A percentile compares a stretch with the other conserved stretches of the same genome.
These are phyloP conservation scores for Diutina siamensis DNA, from an alignment of 1,139 yeast species.

Conservation along the genomic window DNA sequence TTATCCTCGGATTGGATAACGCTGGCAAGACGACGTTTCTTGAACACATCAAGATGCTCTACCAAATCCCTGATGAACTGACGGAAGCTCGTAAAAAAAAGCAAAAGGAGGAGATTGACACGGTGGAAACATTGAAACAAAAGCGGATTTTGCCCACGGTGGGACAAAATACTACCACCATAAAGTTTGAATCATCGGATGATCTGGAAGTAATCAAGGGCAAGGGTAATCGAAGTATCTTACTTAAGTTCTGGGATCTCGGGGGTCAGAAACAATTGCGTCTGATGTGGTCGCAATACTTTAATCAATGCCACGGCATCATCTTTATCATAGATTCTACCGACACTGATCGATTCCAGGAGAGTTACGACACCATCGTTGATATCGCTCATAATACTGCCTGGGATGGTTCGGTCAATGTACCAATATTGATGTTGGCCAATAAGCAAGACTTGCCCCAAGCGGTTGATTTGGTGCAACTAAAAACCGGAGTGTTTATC, in stretches of 20 bases:
- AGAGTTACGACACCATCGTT: slow-evolving; percentile 56
- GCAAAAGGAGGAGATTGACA: slow-evolving; percentile 9
- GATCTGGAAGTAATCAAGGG: not conserved
- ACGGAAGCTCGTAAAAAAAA: slow-evolving; percentile 7
- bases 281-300: slow-evolving; percentile 80
- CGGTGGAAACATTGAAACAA: slow-evolving; percentile 8
- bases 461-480: slow-evolving; percentile 65
- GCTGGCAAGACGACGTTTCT: slow-evolving; percentile 89
- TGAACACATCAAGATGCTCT: slow-evolving; percentile 32
- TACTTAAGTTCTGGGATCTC: slow-evolving; percentile 85
- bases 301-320: slow-evolving; percentile 77
- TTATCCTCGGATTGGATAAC: slow-evolving; percentile 84
- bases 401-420: slow-evolving; percentile 34
- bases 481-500: slow-evolving; percentile 70
- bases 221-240: slow-evolving; percentile 20
- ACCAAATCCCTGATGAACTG: slow-evolving; percentile 19
- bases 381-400: slow-evolving; percentile 31
- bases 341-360: slow-evolving; percentile 71
- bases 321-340: slow-evolving; percentile 89
- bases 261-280: slow-evolving; percentile 87
- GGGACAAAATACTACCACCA: slow-evolving; percentile 34
- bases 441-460: slow-evolving; percentile 84
- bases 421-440: slow-evolving; percentile 88
- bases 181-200: slow-evolving; percentile 21
- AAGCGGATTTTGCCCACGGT: slow-evolving; percentile 44